phyloP scores from a whole-genome alignment of 2,329 filamentous ascomycete species.

The Colletotrichum sp. region DNA sequence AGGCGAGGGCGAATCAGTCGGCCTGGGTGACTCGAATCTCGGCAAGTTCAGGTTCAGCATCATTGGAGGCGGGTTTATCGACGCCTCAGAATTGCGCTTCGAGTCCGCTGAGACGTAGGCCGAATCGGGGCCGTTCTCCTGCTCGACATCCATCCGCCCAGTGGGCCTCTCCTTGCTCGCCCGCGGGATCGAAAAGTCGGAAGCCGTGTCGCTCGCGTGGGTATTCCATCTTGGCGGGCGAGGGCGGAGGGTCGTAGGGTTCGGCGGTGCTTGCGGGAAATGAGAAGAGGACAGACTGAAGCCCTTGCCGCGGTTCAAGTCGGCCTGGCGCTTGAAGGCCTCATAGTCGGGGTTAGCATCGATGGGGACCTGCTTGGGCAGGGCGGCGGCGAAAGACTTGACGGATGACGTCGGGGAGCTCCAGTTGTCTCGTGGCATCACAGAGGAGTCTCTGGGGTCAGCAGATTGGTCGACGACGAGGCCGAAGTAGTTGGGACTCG shows the following conservation, averaged over 20 bases:
- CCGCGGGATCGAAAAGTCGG: constrained; percentile 29
- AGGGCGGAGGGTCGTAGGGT: constrained; percentile 40
- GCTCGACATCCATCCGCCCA: constrained; percentile 48
- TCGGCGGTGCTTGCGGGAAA: constrained; percentile 42
- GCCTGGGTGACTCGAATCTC: constrained; percentile 43
- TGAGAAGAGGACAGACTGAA: constrained; percentile 55
- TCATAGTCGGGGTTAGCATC: constrained; percentile 85
- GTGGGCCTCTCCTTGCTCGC: neutral
- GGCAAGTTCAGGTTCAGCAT: constrained; percentile 38
- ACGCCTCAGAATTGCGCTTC: constrained; percentile 56
- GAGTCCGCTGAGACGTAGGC: constrained; percentile 60
- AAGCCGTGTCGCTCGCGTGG: constrained; percentile 47
- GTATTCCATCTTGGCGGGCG: constrained; percentile 53
- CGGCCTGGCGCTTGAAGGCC: constrained; percentile 76
- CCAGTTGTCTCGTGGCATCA: constrained; percentile 74
- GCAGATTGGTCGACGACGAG: constrained; percentile 66
- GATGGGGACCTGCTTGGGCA: constrained; percentile 72
- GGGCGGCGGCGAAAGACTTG: constrained; percentile 70
- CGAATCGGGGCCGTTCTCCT: constrained; percentile 54
- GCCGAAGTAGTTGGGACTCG: constrained; percentile 89
- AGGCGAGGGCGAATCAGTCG: constrained; percentile 35
- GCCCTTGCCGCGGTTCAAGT: constrained; percentile 59
- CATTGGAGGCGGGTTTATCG: constrained; percentile 44
- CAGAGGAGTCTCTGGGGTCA: constrained; percentile 68
- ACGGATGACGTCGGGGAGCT: constrained; percentile 74